Percentiles rank a stretch among this genome's conserved stretches.
phyloP scores from a whole-genome alignment of 2,329 filamentous ascomycete species.

The Dactylellina cionopaga region DNA sequence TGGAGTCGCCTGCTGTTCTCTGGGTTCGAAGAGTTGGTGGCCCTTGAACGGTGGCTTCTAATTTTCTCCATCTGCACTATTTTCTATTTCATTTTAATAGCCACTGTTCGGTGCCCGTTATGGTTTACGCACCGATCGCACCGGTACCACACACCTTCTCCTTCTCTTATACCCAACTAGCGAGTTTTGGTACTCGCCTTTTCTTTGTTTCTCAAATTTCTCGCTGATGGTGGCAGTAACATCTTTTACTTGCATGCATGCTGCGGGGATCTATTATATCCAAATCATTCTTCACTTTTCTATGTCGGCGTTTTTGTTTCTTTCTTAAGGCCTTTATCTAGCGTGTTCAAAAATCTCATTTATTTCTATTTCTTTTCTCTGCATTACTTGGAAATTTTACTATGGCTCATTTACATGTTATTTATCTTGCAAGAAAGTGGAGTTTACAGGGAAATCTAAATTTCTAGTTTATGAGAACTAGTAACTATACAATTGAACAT shows the following conservation, averaged over 20 bases:
- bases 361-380: neutral
- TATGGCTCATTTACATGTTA: slow-evolving; percentile 10
- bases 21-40: slow-evolving; percentile 54
- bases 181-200: slow-evolving; percentile 13
- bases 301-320: slow-evolving; percentile 24
- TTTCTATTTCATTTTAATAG: too few species aligned
- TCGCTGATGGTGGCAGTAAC: neutral
- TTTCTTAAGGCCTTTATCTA: slow-evolving; percentile 15
- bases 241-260: neutral
- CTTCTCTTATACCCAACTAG: neutral
- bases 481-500: too few species aligned
- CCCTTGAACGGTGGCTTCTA: slow-evolving; percentile 5
- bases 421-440: slow-evolving; percentile 33
- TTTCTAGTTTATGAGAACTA: neutral
- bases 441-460: slow-evolving; percentile 29
- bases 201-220: too few species aligned
- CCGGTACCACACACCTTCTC: neutral
- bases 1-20: slow-evolving; percentile 56
- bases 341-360: slow-evolving; percentile 7
- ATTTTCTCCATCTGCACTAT: neutral
- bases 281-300: slow-evolving; percentile 4
- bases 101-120: too few species aligned
- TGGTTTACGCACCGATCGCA: neutral
- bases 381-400: neutral
- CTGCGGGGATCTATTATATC: neutral